A percentile compares a stretch with the other conserved stretches of the same genome.
These are phyloP conservation scores for Hyphodiscus hymeniophilus DNA, from an alignment of 495 filamentous ascomycete species.

Conservation along the genomic window DNA sequence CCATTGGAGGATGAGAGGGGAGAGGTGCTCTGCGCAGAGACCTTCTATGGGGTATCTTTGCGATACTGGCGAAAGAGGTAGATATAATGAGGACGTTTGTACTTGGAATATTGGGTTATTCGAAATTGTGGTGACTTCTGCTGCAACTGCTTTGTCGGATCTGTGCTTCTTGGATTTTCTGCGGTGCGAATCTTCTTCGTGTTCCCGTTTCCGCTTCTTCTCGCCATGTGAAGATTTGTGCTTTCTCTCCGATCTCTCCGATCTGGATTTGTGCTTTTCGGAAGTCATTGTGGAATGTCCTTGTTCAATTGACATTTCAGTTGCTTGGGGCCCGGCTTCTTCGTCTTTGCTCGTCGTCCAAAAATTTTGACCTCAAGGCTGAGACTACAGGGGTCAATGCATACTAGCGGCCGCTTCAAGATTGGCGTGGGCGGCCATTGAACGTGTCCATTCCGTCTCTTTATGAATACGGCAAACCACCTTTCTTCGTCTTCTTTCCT, in stretches of 20 bases:
- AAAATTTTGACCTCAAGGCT: conserved; percentile 2
- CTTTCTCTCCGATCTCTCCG: conserved; percentile 19
- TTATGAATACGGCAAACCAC: not conserved
- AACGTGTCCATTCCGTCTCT: not conserved
- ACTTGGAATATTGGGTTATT: conserved; percentile 48
- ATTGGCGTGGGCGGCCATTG: not conserved
- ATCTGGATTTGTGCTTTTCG: conserved; percentile 18
- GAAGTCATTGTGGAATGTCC: conserved; percentile 14
- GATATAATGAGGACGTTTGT: conserved; percentile 57
- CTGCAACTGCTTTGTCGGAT: conserved; percentile 14
- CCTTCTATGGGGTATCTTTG: conserved; percentile 54
- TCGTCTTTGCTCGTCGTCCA: conserved; percentile 2
- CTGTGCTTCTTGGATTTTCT: conserved; percentile 40
- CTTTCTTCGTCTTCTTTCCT: not conserved
- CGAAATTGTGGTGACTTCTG: not conserved
- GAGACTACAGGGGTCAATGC: conserved; percentile 6
- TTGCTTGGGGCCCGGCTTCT: not conserved
- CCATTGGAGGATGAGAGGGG: conserved; percentile 67
- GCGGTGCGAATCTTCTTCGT: conserved; percentile 35
- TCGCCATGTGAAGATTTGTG: conserved; percentile 31
- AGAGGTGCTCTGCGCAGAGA: conserved; percentile 65
- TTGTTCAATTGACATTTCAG: conserved; percentile 19
- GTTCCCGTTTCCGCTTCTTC: conserved; percentile 47
- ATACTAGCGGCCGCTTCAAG: conserved; percentile 8
- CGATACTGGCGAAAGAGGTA: conserved; percentile 61